Percentiles rank a stretch among this genome's conserved stretches.
Conservation (phyloP, 768 basidiomycete species). For the Clitopilus passeckerianus region DNA sequence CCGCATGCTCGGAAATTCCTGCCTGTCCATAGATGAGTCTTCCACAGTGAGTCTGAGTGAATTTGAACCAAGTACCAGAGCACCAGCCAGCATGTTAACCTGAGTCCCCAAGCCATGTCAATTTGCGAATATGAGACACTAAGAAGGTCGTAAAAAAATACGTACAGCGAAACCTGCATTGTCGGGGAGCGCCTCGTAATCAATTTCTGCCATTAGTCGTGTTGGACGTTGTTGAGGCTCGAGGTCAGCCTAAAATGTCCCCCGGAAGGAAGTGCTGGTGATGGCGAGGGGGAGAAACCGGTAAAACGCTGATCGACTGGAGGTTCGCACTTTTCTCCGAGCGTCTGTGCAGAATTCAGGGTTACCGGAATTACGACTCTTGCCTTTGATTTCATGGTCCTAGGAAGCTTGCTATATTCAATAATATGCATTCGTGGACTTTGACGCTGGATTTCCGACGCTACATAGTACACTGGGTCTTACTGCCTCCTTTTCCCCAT, state of each 20-base stretch:
- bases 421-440: no score
- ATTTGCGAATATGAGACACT: not conserved
- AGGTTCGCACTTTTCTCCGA: not conserved
- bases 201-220: slow-evolving; percentile 33
- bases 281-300: slow-evolving; percentile 4
- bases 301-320: not conserved
- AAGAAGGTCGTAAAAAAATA: slow-evolving; percentile 6
- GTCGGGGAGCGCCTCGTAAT: slow-evolving; percentile 52
- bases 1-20: slow-evolving; percentile 97
- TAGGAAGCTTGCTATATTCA: no score
- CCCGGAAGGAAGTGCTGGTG: not conserved
- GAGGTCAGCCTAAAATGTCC: slow-evolving; percentile 7
- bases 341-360: no score
- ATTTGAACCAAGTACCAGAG: slow-evolving; percentile 50
- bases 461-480: no score
- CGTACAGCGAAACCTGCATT: slow-evolving; percentile 77
- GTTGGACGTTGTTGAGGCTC: slow-evolving; percentile 1
- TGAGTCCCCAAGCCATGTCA: slow-evolving; percentile 20
- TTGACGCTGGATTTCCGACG: no score
- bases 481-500: no score
- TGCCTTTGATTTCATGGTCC: no score
- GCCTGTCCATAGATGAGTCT: slow-evolving; percentile 49
- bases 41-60: not conserved
- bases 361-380: not conserved
- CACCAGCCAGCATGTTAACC: slow-evolving; percentile 98